Evolutionary conservation across 2,329 filamentous ascomycete species (phyloP).

Genomic region (Aureobasidium sp.): DNA sequence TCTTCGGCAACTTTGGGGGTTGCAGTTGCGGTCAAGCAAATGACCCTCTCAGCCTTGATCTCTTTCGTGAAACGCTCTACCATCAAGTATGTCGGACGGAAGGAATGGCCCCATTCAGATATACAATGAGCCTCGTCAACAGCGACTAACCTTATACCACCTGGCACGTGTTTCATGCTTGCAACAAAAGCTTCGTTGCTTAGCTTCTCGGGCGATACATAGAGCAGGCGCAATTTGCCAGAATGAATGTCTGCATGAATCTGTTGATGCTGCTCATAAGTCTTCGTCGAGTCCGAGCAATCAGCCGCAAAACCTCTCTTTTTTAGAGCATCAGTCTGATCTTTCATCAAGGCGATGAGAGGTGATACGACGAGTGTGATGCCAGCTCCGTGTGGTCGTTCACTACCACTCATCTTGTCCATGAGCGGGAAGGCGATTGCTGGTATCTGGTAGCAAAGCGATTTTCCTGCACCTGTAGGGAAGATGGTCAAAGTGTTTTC

Average conservation of each 20-base stretch:
- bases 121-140: constrained; percentile 55
- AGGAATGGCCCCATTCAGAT: constrained; percentile 46
- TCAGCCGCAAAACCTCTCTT: constrained; percentile 46
- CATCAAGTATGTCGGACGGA: constrained; percentile 47
- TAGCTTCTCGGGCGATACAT: constrained; percentile 53
- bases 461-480: constrained; percentile 38
- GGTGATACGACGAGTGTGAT: constrained; percentile 52
- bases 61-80: constrained; percentile 51
- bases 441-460: constrained; percentile 38
- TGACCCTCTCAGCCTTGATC: constrained; percentile 50
- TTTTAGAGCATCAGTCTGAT: constrained; percentile 51
- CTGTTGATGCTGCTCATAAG: constrained; percentile 31
- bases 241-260: constrained; percentile 41
- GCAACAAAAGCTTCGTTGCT: constrained; percentile 56
- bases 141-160: constrained; percentile 50
- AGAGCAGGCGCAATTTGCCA: constrained; percentile 45
- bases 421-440: constrained; percentile 38
- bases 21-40: constrained; percentile 55
- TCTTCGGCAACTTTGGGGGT: constrained; percentile 50
- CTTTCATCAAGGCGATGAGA: constrained; percentile 53
- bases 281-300: constrained; percentile 51
- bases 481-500: constrained; percentile 39
- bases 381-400: constrained; percentile 33
- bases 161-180: constrained; percentile 47
- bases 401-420: constrained; percentile 32